Evolutionary conservation across 805 yeast genomes (phyloP), one percentile per base, ranked within the genome.

Genomic region (Wickerhamomyces chambardii): DNA sequence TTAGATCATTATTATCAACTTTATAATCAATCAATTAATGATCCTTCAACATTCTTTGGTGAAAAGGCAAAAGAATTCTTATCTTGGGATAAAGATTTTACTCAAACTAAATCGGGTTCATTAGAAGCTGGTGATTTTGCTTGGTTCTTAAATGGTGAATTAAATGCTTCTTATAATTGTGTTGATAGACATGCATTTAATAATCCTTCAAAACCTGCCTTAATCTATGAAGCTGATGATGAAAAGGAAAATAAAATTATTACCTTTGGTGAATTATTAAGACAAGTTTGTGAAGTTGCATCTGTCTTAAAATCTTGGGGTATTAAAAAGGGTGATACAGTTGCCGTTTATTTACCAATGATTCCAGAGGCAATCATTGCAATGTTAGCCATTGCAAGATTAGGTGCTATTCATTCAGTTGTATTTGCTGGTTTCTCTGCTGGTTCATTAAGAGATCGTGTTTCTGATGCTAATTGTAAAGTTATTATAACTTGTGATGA

Each of bases 311-410:
- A 68, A 45, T 60, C 64, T 40, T 63, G 78, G 67, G 89, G 89
- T 33, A 78, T 83, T 38, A 63, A 67, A 41, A 84, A 83, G 60
- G 92, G 92, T 48, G 95, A 84, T 54, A 79, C 87, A 15, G 90
- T 84, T 38, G 92, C 92, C 17, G 83, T 84, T 35, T 84, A 84
- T 56, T 66, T 84, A 64, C 95, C 95, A 49, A 84, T 83, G 92
- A 79, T 78, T 43, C 82, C 89, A 31, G 84, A 82, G 55, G 89
- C 92, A 28, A 61, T 84, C 34, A 64, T 80, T 38, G 75, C 92
- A 19, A 60, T 84, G 65, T 61, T 84, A 59, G 94, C 95, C 18
- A 80, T 83, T 51, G 72, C 75, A 29, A 70, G 95, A 59, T 64
- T 84, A 43, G 94, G 95, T 49, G 95, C 94, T 12, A 65, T 83